Evolutionary conservation across 768 basidiomycete species (phyloP), one percentile per base, ranked within the genome.

Genomic region (Termitomyces eurrhizus): DNA sequence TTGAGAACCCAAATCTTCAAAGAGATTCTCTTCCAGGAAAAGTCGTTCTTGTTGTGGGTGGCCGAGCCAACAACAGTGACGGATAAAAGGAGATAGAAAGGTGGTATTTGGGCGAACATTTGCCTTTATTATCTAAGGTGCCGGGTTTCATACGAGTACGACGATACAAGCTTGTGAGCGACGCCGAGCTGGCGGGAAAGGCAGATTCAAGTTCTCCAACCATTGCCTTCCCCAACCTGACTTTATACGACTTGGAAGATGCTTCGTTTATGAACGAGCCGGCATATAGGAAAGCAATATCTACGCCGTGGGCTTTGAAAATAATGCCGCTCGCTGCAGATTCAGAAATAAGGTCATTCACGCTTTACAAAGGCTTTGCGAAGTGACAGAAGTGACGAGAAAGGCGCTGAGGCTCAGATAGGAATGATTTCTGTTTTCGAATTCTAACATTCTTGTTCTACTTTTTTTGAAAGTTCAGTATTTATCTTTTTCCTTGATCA

Each of bases 81-180:
- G 64, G 56, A 16, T 72, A 73, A 42, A 64, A 63, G 9, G 73
- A 73, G 2, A 57, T 72, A 29, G 68, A 71, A 55, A 67, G 58
- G 48, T 76, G 72, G 70, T 76, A 74, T 61, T 61, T 59, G 12
- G 68, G 68, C 44, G 71, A 74, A 48, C 73, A 75, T 58, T 63
- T 72, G 24, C 56, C 33, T 11, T 37, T 68, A 56, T 33, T 73
- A 39, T 65, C 65, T 21, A 69, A 70, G 45, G 68, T 70, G 7
- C 69, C 70, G 29, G 74, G 75, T n/a, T 76, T 72, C 62, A 60
- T 71, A 32, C 63, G 73, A 33, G 62, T 64, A 18, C 63, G 74
- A 53, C 58, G 69, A n/a, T 75, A 67, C 61, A 66, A 62, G 50
- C 64, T 75, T 7, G 44, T 67, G 18, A 61, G 57, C 14, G 33